A percentile compares a stretch with the other conserved stretches of the same genome.
phyloP scores from a whole-genome alignment of 208 protist species.

The Leishmania tropica region DNA sequence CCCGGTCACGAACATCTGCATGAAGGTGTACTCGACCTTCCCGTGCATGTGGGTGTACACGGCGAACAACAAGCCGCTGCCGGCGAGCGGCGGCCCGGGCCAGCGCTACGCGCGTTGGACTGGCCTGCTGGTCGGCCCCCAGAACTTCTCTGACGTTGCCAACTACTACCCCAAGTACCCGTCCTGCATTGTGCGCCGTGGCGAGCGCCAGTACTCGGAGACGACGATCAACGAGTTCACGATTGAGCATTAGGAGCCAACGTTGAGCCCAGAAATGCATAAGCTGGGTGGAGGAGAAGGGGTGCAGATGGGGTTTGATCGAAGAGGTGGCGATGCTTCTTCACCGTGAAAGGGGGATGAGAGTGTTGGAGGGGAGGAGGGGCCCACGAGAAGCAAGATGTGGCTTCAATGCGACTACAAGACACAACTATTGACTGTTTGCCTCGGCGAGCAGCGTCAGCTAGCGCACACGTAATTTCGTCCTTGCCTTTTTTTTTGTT shows the following conservation, averaged over 20 bases:
- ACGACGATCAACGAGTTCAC: constrained; percentile 61
- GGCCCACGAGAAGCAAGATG: too few relatives aligned
- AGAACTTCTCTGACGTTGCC: constrained; percentile 48
- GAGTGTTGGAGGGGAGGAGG: too few relatives aligned
- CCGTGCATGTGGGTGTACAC: constrained; percentile 74
- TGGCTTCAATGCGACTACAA: too few relatives aligned
- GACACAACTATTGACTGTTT: too few relatives aligned
- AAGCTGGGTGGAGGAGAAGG: not conserved
- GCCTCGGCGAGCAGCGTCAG: too few relatives aligned
- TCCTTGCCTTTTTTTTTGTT: too few relatives aligned
- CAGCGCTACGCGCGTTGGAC: constrained; percentile 56
- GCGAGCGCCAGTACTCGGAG: constrained; percentile 46
- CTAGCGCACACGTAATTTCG: too few relatives aligned
- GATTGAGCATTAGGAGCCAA: constrained; percentile 16
- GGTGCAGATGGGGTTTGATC: not conserved
- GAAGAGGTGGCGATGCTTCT: too few relatives aligned
- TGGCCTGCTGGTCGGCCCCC: constrained; percentile 49
- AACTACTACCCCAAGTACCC: constrained; percentile 49
- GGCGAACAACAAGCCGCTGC: constrained; percentile 54
- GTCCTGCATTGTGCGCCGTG: constrained; percentile 34
- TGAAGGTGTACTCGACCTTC: constrained; percentile 68
- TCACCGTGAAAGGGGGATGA: too few relatives aligned
- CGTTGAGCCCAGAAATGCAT: not conserved
- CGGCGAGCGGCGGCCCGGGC: constrained; percentile 39
- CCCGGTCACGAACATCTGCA: constrained; percentile 49